Conservation (phyloP, 2,329 filamentous ascomycete genomes). For the Aspergillus unguis region DNA sequence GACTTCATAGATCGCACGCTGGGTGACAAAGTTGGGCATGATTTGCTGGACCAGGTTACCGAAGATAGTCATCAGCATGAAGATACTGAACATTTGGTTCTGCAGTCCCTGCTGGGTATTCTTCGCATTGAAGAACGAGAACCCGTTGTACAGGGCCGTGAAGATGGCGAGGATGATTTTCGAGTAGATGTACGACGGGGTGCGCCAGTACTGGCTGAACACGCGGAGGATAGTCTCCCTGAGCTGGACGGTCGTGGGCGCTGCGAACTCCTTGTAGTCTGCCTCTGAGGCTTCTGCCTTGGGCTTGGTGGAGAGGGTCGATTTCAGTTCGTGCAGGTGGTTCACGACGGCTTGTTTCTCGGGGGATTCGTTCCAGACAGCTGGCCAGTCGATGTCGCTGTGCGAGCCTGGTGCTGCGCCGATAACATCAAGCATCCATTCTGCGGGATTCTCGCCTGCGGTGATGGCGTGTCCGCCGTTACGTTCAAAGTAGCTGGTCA, state of each 20-base stretch:
- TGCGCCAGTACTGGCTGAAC: slow-evolving; percentile 88
- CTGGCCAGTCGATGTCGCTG: slow-evolving; percentile 54
- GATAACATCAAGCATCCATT: slow-evolving; percentile 67
- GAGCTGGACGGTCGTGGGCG: slow-evolving; percentile 65
- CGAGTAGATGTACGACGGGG: slow-evolving; percentile 78
- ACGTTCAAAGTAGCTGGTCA: slow-evolving; percentile 62
- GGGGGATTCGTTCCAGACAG: slow-evolving; percentile 56
- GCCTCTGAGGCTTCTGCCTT: no score
- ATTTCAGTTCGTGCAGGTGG: no score
- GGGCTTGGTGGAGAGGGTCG: no score
- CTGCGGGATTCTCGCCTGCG: slow-evolving; percentile 65
- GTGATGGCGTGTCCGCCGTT: slow-evolving; percentile 59
- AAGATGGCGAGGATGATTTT: slow-evolving; percentile 44
- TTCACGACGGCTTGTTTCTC: slow-evolving; percentile 27
- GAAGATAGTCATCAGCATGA: slow-evolving; percentile 76
- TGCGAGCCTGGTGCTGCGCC: slow-evolving; percentile 28
- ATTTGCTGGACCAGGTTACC: slow-evolving; percentile 37
- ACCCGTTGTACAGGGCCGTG: slow-evolving; percentile 69
- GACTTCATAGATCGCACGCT: slow-evolving; percentile 77
- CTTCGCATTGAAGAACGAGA: slow-evolving; percentile 70
- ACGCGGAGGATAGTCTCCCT: slow-evolving; percentile 66
- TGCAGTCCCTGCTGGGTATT: slow-evolving; percentile 73
- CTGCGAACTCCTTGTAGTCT: slow-evolving; percentile 64
- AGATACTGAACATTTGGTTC: slow-evolving; percentile 81
- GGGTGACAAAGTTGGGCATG: slow-evolving; percentile 81